Conservation (phyloP, 352 stramenopile species). For the Hyaloperonospora arabidopsidis region DNA sequence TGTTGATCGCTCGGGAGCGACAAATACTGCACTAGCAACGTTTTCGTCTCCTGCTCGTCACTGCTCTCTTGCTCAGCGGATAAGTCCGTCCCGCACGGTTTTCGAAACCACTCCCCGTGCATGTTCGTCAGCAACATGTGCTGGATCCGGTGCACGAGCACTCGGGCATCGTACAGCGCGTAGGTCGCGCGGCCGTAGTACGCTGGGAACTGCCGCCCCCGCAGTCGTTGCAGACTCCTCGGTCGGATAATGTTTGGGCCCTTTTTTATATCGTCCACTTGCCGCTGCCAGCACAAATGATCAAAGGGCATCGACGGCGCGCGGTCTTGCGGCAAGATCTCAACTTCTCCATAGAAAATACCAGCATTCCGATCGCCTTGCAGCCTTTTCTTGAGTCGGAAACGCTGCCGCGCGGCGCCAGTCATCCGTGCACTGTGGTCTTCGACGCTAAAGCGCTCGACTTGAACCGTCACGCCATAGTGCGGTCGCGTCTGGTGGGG, state of each 20-base stretch:
- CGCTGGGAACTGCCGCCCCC: slow-evolving; percentile 29
- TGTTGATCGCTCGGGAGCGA: slow-evolving; percentile 33
- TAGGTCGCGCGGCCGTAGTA: slow-evolving; percentile 48
- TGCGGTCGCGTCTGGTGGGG: slow-evolving; percentile 42
- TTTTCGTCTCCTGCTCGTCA: slow-evolving; percentile 12
- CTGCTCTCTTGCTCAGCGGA: slow-evolving; percentile 6
- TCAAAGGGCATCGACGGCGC: slow-evolving; percentile 40
- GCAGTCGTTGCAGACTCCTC: slow-evolving; percentile 14
- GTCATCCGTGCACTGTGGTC: slow-evolving; percentile 41
- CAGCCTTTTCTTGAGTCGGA: slow-evolving; percentile 36
- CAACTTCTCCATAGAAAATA: slow-evolving; percentile 33
- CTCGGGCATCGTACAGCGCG: slow-evolving; percentile 46
- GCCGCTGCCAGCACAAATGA: slow-evolving; percentile 7
- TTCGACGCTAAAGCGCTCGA: slow-evolving; percentile 53
- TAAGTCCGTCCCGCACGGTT: slow-evolving; percentile 13
- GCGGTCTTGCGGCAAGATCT: slow-evolving; percentile 53
- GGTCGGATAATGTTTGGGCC: slow-evolving; percentile 4
- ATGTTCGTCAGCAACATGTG: slow-evolving; percentile 58
- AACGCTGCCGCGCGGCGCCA: slow-evolving; percentile 57
- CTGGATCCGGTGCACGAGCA: slow-evolving; percentile 60
- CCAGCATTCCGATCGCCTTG: slow-evolving; percentile 8
- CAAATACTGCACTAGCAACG: slow-evolving; percentile 27
- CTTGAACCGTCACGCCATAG: slow-evolving; percentile 61
- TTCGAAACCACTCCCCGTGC: slow-evolving; percentile 66
- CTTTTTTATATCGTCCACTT: slow-evolving; percentile 2